Percentiles rank a stretch among this genome's conserved stretches.
Conservation (phyloP, 106 monocot species). For the Acanthochlamys bracteata region DNA sequence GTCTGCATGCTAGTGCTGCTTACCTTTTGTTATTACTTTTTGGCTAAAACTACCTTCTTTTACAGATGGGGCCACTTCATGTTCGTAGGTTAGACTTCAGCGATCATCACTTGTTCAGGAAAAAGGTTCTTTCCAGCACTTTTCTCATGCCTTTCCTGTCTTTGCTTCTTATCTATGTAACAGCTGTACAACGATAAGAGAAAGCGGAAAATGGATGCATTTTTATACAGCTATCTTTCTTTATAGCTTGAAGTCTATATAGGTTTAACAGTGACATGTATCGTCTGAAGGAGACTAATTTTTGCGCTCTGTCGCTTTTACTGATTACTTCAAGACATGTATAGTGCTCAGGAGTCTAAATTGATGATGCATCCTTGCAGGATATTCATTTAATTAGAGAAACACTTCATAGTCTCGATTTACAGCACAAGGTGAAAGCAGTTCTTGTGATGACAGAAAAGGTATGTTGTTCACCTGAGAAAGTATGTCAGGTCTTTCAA, state of each 20-base stretch:
- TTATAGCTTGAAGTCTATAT: too few species aligned
- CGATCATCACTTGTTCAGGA: conserved; percentile 57
- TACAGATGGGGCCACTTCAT: conserved; percentile 57
- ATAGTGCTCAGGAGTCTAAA: not conserved
- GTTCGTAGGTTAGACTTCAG: conserved; percentile 58
- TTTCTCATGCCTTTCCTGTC: too few species aligned
- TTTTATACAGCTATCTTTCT: too few species aligned
- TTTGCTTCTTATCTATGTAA: too few species aligned
- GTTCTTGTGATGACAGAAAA: conserved; percentile 49
- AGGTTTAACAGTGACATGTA: not conserved
- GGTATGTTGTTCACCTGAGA: conserved; percentile 17
- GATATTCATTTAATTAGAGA: conserved; percentile 39
- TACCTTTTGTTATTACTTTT: too few species aligned
- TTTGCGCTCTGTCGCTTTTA: not conserved
- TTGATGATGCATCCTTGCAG: conserved; percentile 9
- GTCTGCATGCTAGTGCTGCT: too few species aligned
- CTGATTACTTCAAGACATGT: not conserved
- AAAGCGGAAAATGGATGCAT: too few species aligned
- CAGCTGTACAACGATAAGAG: too few species aligned
- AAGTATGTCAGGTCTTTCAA: not conserved
- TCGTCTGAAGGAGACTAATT: not conserved
- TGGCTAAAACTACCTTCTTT: not conserved
- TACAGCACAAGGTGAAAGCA: conserved; percentile 15
- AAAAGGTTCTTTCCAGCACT: conserved; percentile 30
- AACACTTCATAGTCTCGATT: conserved; percentile 17